Percentiles rank a stretch among this genome's conserved stretches.
Evolutionary conservation across 2,329 filamentous ascomycete species (phyloP).

Genomic region (Fulvia fulva): DNA sequence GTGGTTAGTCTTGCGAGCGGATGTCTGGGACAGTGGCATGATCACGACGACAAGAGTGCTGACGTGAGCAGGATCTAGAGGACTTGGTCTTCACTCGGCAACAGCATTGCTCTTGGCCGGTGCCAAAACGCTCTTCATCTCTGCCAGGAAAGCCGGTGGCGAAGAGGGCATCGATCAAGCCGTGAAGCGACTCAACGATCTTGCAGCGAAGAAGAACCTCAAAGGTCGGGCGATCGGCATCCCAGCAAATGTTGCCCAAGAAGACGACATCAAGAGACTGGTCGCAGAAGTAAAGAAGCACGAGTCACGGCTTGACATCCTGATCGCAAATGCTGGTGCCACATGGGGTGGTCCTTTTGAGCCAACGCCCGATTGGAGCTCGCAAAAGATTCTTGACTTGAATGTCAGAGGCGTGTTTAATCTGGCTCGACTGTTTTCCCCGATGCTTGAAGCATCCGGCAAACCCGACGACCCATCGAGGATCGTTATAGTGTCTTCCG

Average conservation of each 20-base stretch:
- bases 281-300: conserved; percentile 66
- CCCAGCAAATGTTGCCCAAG: conserved; percentile 72
- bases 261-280: conserved; percentile 67
- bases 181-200: conserved; percentile 70
- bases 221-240: conserved; percentile 67
- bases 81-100: conserved; percentile 74
- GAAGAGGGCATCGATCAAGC: conserved; percentile 68
- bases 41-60: conserved; percentile 15
- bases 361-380: conserved; percentile 71
- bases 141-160: conserved; percentile 70
- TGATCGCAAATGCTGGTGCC: conserved; percentile 87
- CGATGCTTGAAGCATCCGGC: conserved; percentile 63
- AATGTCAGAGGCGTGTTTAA: conserved; percentile 84
- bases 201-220: conserved; percentile 59
- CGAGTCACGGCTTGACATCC: conserved; percentile 75
- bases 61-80: conserved; percentile 54
- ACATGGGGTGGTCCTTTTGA: conserved; percentile 84
- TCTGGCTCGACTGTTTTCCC: conserved; percentile 54
- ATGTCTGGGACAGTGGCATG: not conserved
- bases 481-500: conserved; percentile 77
- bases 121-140: conserved; percentile 83
- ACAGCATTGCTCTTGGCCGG: conserved; percentile 72
- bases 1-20: conserved; percentile 46
- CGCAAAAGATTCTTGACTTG: conserved; percentile 83
- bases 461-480: conserved; percentile 63